These are phyloP conservation scores for Ophiostoma populinum DNA, from an alignment of 2,329 filamentous ascomycete species.

Conservation along the genomic window DNA sequence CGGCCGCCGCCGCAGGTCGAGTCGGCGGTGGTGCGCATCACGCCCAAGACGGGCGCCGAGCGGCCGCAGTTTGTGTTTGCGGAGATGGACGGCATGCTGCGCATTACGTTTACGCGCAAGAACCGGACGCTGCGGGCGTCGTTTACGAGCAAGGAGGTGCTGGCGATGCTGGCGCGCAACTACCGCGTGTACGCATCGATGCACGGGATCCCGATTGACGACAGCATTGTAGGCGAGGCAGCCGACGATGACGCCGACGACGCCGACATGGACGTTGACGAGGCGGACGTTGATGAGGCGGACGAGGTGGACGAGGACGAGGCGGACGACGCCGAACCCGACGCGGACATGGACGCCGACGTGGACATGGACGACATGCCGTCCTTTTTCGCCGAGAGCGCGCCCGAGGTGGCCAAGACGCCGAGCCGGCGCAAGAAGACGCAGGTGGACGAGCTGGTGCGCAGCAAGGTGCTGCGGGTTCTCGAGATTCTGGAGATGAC, in stretches of 20 bases:
- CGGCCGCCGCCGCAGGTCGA: conserved; percentile 88
- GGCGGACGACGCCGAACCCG: conserved; percentile 24
- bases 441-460: conserved; percentile 65
- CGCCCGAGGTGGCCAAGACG: conserved; percentile 31
- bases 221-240: conserved; percentile 30
- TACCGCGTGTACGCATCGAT: conserved; percentile 83
- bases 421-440: conserved; percentile 61
- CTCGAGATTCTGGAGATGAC: conserved; percentile 66
- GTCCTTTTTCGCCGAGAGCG: conserved; percentile 60
- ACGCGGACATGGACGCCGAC: conserved; percentile 28
- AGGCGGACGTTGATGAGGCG: conserved; percentile 29
- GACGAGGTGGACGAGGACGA: conserved; percentile 32
- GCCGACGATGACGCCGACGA: conserved; percentile 22
- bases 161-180: conserved; percentile 71
- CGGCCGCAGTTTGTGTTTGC: conserved; percentile 80
- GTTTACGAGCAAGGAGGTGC: conserved; percentile 60
- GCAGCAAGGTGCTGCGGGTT: conserved; percentile 71
- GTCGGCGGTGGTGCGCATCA: conserved; percentile 74
- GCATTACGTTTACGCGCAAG: conserved; percentile 63
- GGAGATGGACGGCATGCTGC: conserved; percentile 84
- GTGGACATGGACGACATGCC: conserved; percentile 50
- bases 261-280: conserved; percentile 23
- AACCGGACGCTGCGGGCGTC: conserved; percentile 77
- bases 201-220: conserved; percentile 64
- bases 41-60: conserved; percentile 62